Evolutionary conservation across 2,329 filamentous ascomycete genomes (phyloP), one percentile per base, ranked within the genome.

Genomic region (Penicillium janthinellum): DNA sequence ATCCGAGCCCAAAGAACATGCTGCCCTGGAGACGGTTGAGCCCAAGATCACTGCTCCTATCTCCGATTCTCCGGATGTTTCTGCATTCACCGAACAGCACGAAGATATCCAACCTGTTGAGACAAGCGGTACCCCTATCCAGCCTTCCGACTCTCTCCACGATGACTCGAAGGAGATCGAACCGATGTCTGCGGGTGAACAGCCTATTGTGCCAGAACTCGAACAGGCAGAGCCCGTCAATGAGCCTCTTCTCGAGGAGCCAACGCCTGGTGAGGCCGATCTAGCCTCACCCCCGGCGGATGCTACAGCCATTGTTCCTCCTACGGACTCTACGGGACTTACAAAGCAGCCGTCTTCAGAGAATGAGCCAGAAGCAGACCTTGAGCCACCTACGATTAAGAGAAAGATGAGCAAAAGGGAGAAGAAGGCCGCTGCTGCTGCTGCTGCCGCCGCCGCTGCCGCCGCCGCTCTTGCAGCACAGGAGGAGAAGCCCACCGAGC

Each of bases 361-460:
- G 31, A 4, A 45, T 28, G 15, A 10, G 10, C 20, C 45, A 8
- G 51, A 61, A n/a, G 47, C 56, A 3, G 55, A 55, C 37, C 53
- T 47, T 1, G 55, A 65, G 28, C 38, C 14, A 31, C 52, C 63
- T 3, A 41, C 38, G 4, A 38, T 58, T 3, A 58, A 63, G 5
- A 70, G 67, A 34, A 70, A 73, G 57, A 64, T 70, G 64, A 71
- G 63, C 52, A 73, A 68, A 58, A 69, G 67, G 48, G 66, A 71
- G 28, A 69, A 70, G 44, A 72, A 70, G 58, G 67, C 67, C 53
- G 61, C 59, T 6, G 42, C 57, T 22, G 34, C 50, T 37, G 61
- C 61, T 28, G 59, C 62, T 28, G 64, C 60, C 11, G 25, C 17
- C 17, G 50, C 50, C 15, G 48, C 50, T 7, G 64, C 64, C 11